Evolutionary conservation across 306 rosid genomes (phyloP).

Genomic region (Cucumis hystrix): DNA sequence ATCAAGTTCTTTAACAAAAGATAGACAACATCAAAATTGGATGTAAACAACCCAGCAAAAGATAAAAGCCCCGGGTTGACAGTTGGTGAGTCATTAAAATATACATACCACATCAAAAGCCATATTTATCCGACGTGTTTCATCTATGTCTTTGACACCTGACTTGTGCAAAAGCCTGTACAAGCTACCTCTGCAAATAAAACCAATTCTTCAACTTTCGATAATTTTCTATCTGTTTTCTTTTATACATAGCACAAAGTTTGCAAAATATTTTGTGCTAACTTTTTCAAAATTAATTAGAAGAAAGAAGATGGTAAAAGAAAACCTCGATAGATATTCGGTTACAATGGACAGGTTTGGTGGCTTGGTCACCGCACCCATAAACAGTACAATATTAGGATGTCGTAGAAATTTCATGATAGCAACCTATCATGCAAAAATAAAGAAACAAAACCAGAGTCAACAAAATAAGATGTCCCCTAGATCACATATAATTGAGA

Average conservation of each 20-base stretch:
- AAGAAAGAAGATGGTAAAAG: conserved; percentile 8
- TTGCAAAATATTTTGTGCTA: neutral
- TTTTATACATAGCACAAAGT: neutral
- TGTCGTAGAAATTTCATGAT: conserved; percentile 91
- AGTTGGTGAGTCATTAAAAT: neutral
- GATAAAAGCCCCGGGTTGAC: conserved; percentile 1
- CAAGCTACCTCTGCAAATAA: conserved; percentile 90
- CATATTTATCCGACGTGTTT: conserved; percentile 79
- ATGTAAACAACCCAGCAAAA: conserved; percentile 1
- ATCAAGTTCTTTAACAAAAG: conserved; percentile 8
- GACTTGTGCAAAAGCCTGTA: conserved; percentile 82
- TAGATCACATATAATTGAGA: neutral
- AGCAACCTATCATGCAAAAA: conserved; percentile 56
- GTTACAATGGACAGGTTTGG: conserved; percentile 97
- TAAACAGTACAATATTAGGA: conserved; percentile 92
- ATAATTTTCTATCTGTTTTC: conserved; percentile 12
- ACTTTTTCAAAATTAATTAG: neutral
- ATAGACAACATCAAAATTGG: neutral
- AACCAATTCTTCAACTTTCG: conserved; percentile 15
- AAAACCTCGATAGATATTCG: conserved; percentile 90
- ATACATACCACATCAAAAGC: conserved; percentile 86
- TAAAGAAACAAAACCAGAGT: conserved; percentile 11
- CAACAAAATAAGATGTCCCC: neutral
- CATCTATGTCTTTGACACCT: conserved; percentile 82
- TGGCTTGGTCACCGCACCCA: conserved; percentile 97